Percentiles rank a stretch among this genome's conserved stretches.
Conservation (phyloP, 768 basidiomycete species). For the Amanita jacksonii region DNA sequence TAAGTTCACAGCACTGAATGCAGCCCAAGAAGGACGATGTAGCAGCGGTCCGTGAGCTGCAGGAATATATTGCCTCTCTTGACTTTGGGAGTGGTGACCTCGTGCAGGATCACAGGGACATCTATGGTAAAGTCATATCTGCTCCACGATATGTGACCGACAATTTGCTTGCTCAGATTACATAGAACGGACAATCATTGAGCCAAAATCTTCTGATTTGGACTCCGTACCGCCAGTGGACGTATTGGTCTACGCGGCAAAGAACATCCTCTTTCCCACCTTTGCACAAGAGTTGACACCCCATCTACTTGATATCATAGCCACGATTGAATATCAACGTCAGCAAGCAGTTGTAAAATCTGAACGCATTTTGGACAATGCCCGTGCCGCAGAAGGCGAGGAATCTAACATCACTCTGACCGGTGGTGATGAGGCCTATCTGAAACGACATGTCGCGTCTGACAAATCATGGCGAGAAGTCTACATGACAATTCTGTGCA, state of each 20-base stretch:
- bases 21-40: constrained; percentile 1
- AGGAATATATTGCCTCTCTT: constrained; percentile 2
- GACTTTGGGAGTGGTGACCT: neutral
- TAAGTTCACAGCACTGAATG: constrained; percentile 1
- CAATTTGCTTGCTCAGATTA: constrained; percentile 9
- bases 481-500: constrained; percentile 22
- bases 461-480: constrained; percentile 18
- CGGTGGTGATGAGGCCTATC: constrained; percentile 14
- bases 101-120: constrained; percentile 1
- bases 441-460: constrained; percentile 12
- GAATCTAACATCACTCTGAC: constrained; percentile 6
- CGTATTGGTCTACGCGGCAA: constrained; percentile 3
- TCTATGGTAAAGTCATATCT: constrained; percentile 2
- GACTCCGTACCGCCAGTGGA: constrained; percentile 13
- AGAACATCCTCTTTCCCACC: constrained; percentile 5
- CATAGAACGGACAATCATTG: constrained; percentile 16
- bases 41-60: constrained; percentile 1
- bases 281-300: constrained; percentile 8
- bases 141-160: neutral
- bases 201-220: constrained; percentile 15
- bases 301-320: constrained; percentile 10
- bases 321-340: constrained; percentile 9
- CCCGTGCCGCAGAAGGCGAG: constrained; percentile 17
- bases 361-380: constrained; percentile 10
- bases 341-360: constrained; percentile 7